Base-by-base conservation (phyloP, 106 monocot species). In the Iris macrosiphon region DNA sequence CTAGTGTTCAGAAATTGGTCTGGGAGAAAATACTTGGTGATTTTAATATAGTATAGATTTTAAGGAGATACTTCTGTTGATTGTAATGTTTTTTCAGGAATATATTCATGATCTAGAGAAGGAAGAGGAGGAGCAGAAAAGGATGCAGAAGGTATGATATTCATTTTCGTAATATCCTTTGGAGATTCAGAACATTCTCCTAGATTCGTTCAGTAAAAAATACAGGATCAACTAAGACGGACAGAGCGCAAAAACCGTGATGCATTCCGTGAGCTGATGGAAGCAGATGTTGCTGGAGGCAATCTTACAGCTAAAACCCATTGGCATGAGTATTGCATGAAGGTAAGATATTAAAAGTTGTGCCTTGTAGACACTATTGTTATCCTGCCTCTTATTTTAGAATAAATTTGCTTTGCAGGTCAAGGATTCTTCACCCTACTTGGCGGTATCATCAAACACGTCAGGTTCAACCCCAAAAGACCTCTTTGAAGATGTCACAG, bases 391-490 rank as follows among this genome's bases (percentile, higher is more conserved):
- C 35, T 12, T 52, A 38, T 56, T 21, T 39, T 52, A 22, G 33
- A 9, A 18, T 34, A 19, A 4, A 25, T 38, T 54, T 34, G 39
- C 16, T 47, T 54, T 61, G n/a, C 58, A 89, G 98, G 75, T 99
- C 37, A 99, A 83, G 49, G 83, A 87, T 61, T 65, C 57, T 22
- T 41, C 71, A 41, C 40, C 74, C 6, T 99, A 91, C 57, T 30
- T 73, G 17, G 83, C 71, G 45, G 87, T 99, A 20, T 55, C 98
- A 27, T 70, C 80, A 65, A 99, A 99, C 56, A 79, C 75, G 15
- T 87, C 87, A 47, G 98, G 98, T 50, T 87, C 98, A 11, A 99
- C 91, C 8, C 91, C 98, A 40, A 99, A 99, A 67, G 91, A 92
- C 73, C 73, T 99, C 14, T 99, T 87, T 78, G 98, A 92, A 49